These are phyloP conservation scores for Dictyostelium citrinum DNA, from an alignment of 78 protist species.

Conservation along the genomic window DNA sequence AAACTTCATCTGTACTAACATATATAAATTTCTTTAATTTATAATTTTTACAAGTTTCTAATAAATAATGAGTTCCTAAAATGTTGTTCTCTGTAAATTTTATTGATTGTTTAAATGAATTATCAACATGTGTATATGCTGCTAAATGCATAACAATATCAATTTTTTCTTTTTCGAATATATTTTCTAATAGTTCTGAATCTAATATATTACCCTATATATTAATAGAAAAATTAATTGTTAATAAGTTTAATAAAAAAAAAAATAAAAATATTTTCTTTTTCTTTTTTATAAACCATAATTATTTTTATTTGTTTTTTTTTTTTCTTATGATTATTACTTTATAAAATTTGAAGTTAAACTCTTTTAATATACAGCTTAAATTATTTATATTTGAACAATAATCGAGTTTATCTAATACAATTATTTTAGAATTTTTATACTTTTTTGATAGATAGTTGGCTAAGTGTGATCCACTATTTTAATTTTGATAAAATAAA, in stretches of 20 bases:
- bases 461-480: slow-evolving; percentile 83
- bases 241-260: too few relatives aligned
- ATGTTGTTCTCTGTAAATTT: slow-evolving; percentile 93
- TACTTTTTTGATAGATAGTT: background rate
- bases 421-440: slow-evolving; percentile 59
- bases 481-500: background rate
- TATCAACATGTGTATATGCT: slow-evolving; percentile 95
- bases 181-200: slow-evolving; percentile 66
- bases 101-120: slow-evolving; percentile 46
- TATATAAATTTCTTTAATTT: slow-evolving; percentile 92
- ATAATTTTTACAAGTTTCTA: slow-evolving; percentile 82
- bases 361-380: background rate
- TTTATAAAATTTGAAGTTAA: slow-evolving; percentile 79
- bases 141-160: slow-evolving; percentile 97
- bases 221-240: too few relatives aligned
- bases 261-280: background rate
- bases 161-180: slow-evolving; percentile 79
- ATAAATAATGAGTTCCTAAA: slow-evolving; percentile 95
- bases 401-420: slow-evolving; percentile 92
- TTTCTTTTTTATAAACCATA: too few relatives aligned
- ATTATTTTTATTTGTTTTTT: too few relatives aligned
- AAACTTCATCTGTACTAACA: slow-evolving; percentile 98
- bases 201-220: slow-evolving; percentile 87
- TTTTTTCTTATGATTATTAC: too few relatives aligned
- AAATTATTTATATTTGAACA: slow-evolving; percentile 88